These are phyloP conservation scores for Pseudozyma hubeiensis DNA, from an alignment of 1,284 basidiomycete genomes.

Conservation along the genomic window DNA sequence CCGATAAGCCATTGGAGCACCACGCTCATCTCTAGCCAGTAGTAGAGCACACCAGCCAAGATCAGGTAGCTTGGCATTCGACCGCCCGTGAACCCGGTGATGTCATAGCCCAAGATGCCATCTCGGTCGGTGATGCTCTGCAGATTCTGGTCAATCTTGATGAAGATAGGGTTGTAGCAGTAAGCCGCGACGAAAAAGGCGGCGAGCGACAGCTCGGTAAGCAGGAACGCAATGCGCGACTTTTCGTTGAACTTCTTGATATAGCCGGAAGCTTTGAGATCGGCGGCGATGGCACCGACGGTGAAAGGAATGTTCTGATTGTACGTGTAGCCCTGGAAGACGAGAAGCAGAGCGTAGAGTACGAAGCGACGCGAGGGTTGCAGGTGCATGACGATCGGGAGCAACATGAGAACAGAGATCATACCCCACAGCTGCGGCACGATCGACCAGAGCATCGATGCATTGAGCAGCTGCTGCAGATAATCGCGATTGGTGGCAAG, in stretches of 20 bases:
- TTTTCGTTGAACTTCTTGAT: conserved; percentile 69
- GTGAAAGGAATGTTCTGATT: conserved; percentile 62
- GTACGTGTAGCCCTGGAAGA: conserved; percentile 37
- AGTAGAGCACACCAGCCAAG: conserved; percentile 57
- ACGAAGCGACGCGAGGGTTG: conserved; percentile 66
- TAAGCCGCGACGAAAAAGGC: conserved; percentile 66
- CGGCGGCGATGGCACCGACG: conserved; percentile 68
- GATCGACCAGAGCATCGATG: conserved; percentile 70
- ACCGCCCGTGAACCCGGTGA: conserved; percentile 31
- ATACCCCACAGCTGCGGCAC: conserved; percentile 71
- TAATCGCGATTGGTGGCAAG: conserved; percentile 69
- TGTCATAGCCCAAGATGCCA: conserved; percentile 67
- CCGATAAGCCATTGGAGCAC: conserved; percentile 70
- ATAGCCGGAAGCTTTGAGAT: conserved; percentile 69
- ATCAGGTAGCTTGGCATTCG: conserved; percentile 43
- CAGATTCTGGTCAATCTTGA: conserved; percentile 63
- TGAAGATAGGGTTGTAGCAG: conserved; percentile 67
- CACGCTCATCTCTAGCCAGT: conserved; percentile 70
- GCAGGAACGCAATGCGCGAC: conserved; percentile 67
- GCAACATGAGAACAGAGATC: conserved; percentile 69
- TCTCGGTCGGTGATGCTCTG: conserved; percentile 66
- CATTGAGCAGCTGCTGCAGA: conserved; percentile 69
- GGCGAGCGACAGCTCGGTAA: conserved; percentile 65
- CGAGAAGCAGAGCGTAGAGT: conserved; percentile 62
- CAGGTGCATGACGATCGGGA: conserved; percentile 68